A percentile compares a stretch with the other conserved stretches of the same genome.
These are phyloP conservation scores for Venturia pyrina DNA, from an alignment of 2,329 filamentous ascomycete genomes.

Conservation along the genomic window DNA sequence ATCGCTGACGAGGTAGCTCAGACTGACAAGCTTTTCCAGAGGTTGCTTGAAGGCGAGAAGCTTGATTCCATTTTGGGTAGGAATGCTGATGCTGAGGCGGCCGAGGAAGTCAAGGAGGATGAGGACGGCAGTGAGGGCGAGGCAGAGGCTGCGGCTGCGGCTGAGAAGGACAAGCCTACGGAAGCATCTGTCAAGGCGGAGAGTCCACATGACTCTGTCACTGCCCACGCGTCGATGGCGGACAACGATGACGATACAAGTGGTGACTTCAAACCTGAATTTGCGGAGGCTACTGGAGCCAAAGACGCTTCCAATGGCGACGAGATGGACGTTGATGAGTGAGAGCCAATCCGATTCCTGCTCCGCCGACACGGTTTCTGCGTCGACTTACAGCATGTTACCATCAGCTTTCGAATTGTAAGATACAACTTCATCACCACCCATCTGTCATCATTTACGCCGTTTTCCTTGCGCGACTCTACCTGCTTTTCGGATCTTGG, in stretches of 20 bases:
- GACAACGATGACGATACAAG: background rate
- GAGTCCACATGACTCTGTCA: background rate
- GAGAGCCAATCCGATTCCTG: background rate
- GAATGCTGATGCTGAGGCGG: background rate
- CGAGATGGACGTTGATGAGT: background rate
- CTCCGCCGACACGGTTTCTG: background rate
- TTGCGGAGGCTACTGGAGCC: background rate
- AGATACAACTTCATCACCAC: background rate
- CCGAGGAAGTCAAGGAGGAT: background rate
- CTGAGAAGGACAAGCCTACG: background rate
- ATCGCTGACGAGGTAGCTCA: background rate
- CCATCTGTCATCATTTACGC: background rate
- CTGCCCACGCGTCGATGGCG: background rate
- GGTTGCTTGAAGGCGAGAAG: background rate
- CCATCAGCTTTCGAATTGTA: too few relatives aligned
- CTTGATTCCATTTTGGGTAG: background rate
- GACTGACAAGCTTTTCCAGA: background rate
- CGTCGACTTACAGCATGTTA: too few relatives aligned
- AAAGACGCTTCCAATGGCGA: background rate
- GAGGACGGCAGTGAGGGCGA: background rate
- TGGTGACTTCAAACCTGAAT: background rate
- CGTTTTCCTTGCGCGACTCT: background rate
- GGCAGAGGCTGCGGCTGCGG: background rate
- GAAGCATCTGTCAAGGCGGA: background rate
- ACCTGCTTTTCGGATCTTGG: background rate